Base-by-base conservation (phyloP, 2,329 filamentous ascomycete genomes). In the Apiospora rasikravindrae region DNA sequence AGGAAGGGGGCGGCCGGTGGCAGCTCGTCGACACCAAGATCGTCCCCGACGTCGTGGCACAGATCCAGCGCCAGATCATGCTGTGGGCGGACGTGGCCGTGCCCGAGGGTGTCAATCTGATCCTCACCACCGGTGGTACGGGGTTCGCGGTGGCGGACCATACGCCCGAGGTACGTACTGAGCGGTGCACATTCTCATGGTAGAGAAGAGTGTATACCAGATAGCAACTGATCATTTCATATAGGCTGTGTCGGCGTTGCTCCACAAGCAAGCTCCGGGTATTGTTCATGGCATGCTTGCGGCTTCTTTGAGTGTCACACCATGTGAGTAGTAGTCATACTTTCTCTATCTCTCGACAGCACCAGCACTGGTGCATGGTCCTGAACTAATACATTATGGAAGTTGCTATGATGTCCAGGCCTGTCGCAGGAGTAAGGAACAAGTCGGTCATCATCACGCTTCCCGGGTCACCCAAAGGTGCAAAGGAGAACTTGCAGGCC, bases 351-450 rank as follows among this genome's bases (percentile, higher is more conserved):
- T 6, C 57, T 26, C n/a, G 10, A 26, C 37, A 2, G 0, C 7
- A 0, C 24, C 24, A 16, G 51, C 16, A 24, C 40, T 42, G 24
- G 22, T n/a, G 10, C 11, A 40, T 71, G 29, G 29, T 13, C 8
- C 14, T 53, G 2, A 37, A 73, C 69, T 77, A 67, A 61, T n/a
- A 75, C 49, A 49, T 66, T 68, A 76, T 33, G 69, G 33, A 72
- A 97, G 95, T 99, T 83, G 96, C 96, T 64, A 92, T 98, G 85
- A 99, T 99, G 96, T 94, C 96, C 69, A 90, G 96, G 66, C 96
- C 96, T 5, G 93, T 97, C 16, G 96, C 96, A 29, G 96, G 96
- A 3, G 91, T 97, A 2, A 88, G 96, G 44, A 92, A 96, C 74
- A 91, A 90, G 73, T 92, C 94, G 0, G 83, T 99, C 70, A 93